A percentile compares a stretch with the other conserved stretches of the same genome.
These are phyloP conservation scores for Neurospora tetraspora DNA, from an alignment of 495 filamentous ascomycete species.

Conservation along the genomic window DNA sequence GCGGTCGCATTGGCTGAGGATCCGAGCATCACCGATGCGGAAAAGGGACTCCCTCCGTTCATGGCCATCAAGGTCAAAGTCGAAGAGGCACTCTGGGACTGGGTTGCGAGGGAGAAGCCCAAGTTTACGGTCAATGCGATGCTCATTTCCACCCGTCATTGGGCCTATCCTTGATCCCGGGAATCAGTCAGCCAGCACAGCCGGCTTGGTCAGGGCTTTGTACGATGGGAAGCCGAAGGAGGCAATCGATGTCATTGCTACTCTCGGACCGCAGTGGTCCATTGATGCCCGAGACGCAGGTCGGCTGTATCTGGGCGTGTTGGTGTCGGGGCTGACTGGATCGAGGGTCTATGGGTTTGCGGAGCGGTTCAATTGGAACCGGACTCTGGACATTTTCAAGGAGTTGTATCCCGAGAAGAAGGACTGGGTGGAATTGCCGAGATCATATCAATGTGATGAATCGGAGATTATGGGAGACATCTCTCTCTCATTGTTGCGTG, in stretches of 20 bases:
- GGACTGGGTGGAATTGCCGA: conserved; percentile 8
- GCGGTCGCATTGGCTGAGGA: conserved; percentile 10
- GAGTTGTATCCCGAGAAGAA: conserved; percentile 13
- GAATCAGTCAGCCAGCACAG: conserved; percentile 15
- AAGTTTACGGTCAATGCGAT: conserved; percentile 18
- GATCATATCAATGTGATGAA: conserved; percentile 14
- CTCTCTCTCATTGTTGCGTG: conserved; percentile 12
- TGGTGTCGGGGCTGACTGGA: conserved; percentile 13
- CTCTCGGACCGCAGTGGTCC: conserved; percentile 16
- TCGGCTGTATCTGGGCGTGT: conserved; percentile 18
- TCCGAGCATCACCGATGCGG: background rate
- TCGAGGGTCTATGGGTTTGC: conserved; percentile 17
- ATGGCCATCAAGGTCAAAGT: conserved; percentile 17
- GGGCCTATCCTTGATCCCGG: conserved; percentile 16
- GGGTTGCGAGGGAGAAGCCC: conserved; percentile 19
- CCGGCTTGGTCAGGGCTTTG: conserved; percentile 12
- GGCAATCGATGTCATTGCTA: conserved; percentile 1
- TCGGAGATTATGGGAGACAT: conserved; percentile 16
- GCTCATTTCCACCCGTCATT: conserved; percentile 15
- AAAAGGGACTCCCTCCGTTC: conserved; percentile 15
- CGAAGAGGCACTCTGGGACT: conserved; percentile 21
- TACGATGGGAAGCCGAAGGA: conserved; percentile 5
- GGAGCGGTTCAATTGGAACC: conserved; percentile 17
- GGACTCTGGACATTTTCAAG: conserved; percentile 11
- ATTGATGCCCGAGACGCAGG: conserved; percentile 17